phyloP scores from a whole-genome alignment of 2,329 filamentous ascomycete species.

The Scedosporium dehoogii region DNA sequence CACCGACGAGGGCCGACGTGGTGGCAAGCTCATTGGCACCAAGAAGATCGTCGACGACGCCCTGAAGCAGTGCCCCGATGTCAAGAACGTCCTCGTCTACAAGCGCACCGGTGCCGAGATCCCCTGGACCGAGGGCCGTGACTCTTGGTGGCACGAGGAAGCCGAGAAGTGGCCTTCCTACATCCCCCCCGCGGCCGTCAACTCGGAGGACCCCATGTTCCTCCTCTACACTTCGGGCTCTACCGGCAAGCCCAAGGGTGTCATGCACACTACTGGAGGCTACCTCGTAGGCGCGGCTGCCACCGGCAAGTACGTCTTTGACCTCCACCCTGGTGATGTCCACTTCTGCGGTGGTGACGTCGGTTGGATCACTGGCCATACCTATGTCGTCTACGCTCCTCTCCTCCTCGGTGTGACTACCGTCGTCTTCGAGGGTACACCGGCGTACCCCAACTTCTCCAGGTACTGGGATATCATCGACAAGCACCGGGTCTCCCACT shows the following conservation, averaged over 20 bases:
- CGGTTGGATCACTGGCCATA: slow-evolving; percentile 98
- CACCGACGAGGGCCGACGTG: slow-evolving; percentile 93
- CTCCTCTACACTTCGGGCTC: slow-evolving; percentile 96
- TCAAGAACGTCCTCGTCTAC: slow-evolving; percentile 79
- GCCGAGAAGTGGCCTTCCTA: slow-evolving; percentile 93
- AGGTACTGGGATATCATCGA: slow-evolving; percentile 98
- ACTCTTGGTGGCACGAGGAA: slow-evolving; percentile 98
- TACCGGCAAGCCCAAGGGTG: slow-evolving; percentile 96
- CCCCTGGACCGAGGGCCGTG: slow-evolving; percentile 79
- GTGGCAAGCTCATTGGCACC: slow-evolving; percentile 92
- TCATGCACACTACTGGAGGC: slow-evolving; percentile 93
- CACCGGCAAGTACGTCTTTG: slow-evolving; percentile 98
- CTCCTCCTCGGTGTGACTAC: slow-evolving; percentile 87
- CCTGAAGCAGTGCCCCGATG: slow-evolving; percentile 87
- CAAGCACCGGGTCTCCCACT: slow-evolving; percentile 90
- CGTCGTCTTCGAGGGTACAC: slow-evolving; percentile 95
- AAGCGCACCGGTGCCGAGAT: slow-evolving; percentile 92
- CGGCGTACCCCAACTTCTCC: slow-evolving; percentile 94
- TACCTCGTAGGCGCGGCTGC: slow-evolving; percentile 89
- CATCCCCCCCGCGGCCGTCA: slow-evolving; percentile 79
- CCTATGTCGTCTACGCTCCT: slow-evolving; percentile 95
- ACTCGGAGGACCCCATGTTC: slow-evolving; percentile 92
- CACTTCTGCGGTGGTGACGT: slow-evolving; percentile 99
- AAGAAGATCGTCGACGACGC: slow-evolving; percentile 99
- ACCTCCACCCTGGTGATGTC: slow-evolving; percentile 85